phyloP scores from a whole-genome alignment of 805 yeast genomes.

The Ogataea methylovora region DNA sequence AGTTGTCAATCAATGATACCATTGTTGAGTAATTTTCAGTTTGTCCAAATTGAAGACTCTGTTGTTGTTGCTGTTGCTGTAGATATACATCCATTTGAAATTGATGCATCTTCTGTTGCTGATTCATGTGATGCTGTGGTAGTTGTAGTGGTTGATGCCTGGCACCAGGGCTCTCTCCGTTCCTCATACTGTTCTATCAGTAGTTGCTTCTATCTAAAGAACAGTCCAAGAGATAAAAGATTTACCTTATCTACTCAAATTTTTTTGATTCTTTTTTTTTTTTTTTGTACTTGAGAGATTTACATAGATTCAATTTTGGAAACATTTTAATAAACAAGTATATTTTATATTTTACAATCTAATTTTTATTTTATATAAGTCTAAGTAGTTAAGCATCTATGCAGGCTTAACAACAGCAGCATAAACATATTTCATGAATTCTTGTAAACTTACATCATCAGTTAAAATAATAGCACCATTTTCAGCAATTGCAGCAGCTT shows the following conservation, averaged over 20 bases:
- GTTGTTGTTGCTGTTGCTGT: conserved; percentile 3
- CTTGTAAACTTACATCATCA: conserved; percentile 52
- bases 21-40: conserved; percentile 13
- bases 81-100: conserved; percentile 1
- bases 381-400: neutral
- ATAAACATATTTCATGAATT: conserved; percentile 45
- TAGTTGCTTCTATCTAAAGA: no score
- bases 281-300: no score
- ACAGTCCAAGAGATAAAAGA: no score
- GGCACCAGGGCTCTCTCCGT: no score
- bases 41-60: conserved; percentile 7
- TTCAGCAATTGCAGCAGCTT: conserved; percentile 16
- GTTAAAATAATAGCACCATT: conserved; percentile 38
- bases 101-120: conserved; percentile 2
- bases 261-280: no score
- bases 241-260: no score
- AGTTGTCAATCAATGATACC: conserved; percentile 15
- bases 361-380: no score
- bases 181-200: neutral
- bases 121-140: neutral
- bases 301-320: no score
- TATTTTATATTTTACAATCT: no score
- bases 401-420: neutral
- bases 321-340: no score
- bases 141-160: neutral